Percentiles rank a stretch among this genome's conserved stretches.
Conservation (phyloP, 1,284 basidiomycete species). For the Grifola frondosa region DNA sequence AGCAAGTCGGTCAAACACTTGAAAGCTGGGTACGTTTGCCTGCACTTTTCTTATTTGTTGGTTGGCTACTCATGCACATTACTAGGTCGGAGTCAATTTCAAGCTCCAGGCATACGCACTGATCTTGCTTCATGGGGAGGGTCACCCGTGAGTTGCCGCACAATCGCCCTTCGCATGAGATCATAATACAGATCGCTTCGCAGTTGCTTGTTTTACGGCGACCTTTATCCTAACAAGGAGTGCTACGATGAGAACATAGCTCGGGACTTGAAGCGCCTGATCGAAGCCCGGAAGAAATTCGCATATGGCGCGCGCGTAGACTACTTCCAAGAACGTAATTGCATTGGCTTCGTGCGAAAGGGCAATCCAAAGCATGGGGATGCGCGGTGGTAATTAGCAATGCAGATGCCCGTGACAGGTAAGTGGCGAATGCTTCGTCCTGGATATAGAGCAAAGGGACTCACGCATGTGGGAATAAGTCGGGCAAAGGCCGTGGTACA, state of each 20-base stretch:
- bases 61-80: neutral
- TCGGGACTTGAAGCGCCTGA: constrained; percentile 48
- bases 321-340: constrained; percentile 57
- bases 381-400: constrained; percentile 75
- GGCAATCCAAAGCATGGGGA: constrained; percentile 49
- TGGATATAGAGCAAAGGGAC: constrained; percentile 1
- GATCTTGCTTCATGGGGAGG: constrained; percentile 79
- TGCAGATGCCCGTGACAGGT: constrained; percentile 32
- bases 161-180: neutral
- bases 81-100: constrained; percentile 64
- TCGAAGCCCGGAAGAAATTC: constrained; percentile 58
- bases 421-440: constrained; percentile 12
- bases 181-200: neutral
- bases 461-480: constrained; percentile 9
- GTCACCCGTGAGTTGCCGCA: constrained; percentile 72
- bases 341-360: constrained; percentile 71
- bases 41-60: neutral
- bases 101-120: constrained; percentile 84
- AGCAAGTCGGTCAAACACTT: constrained; percentile 73
- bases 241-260: constrained; percentile 59
- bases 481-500: constrained; percentile 25
- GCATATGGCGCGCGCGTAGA: constrained; percentile 65
- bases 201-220: constrained; percentile 92
- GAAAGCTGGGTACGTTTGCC: constrained; percentile 73
- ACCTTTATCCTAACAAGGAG: constrained; percentile 73